A percentile compares a stretch with the other conserved stretches of the same genome.
These are phyloP conservation scores for Phytophthora nicotianae DNA, from an alignment of 352 stramenopile genomes.

Conservation along the genomic window DNA sequence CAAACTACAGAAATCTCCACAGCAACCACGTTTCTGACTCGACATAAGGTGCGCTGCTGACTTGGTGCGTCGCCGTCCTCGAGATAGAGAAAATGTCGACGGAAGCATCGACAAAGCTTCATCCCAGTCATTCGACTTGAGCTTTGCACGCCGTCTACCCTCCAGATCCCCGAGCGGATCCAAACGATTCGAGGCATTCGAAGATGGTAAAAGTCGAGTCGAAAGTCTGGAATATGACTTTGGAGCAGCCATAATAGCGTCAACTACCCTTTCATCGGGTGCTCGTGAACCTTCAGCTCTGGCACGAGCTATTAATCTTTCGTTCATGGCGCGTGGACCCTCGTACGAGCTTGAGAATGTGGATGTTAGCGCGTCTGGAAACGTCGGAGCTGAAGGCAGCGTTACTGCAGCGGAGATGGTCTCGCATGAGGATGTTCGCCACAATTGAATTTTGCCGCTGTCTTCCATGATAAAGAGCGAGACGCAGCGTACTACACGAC, in stretches of 20 bases:
- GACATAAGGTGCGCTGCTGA: constrained; percentile 72
- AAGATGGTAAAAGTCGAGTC: constrained; percentile 34
- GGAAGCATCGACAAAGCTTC: constrained; percentile 63
- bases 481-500: constrained; percentile 58
- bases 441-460: constrained; percentile 54
- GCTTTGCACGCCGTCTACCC: constrained; percentile 19
- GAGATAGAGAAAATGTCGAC: constrained; percentile 56
- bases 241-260: constrained; percentile 73
- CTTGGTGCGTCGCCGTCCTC: constrained; percentile 50
- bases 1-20: constrained; percentile 70
- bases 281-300: constrained; percentile 52
- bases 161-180: constrained; percentile 50
- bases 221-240: constrained; percentile 34
- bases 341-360: constrained; percentile 41
- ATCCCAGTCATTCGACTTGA: constrained; percentile 50
- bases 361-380: constrained; percentile 11
- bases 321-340: constrained; percentile 60
- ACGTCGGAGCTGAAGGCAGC: constrained; percentile 14
- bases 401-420: constrained; percentile 43
- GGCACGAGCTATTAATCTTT: constrained; percentile 64
- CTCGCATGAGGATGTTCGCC: constrained; percentile 56
- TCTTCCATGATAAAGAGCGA: constrained; percentile 69
- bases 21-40: constrained; percentile 77
- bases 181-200: constrained; percentile 22
- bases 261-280: constrained; percentile 67